Conservation (phyloP, 345 rosid species). For the Dimocarpus longan region DNA sequence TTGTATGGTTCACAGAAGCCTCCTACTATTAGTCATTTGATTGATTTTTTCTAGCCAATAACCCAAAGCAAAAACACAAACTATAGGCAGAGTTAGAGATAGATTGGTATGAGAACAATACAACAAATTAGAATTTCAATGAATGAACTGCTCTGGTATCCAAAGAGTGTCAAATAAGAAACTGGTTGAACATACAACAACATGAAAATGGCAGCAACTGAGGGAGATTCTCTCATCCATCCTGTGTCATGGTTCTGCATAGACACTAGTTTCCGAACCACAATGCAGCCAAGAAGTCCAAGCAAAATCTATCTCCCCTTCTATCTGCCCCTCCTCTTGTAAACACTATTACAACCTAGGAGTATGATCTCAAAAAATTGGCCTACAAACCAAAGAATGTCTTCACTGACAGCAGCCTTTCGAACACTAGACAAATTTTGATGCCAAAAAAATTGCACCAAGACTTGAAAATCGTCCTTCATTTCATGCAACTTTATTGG, state of each 20-base stretch:
- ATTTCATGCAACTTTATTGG: conserved; percentile 49
- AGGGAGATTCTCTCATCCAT: conserved; percentile 24
- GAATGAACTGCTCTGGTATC: conserved; percentile 31
- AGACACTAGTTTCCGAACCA: conserved; percentile 12
- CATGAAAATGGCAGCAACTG: conserved; percentile 28
- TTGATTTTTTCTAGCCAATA: too few relatives aligned
- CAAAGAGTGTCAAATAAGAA: conserved; percentile 8
- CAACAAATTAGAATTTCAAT: conserved; percentile 25
- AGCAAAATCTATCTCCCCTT: conserved; percentile 28
- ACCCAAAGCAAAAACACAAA: too few relatives aligned
- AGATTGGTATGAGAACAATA: neutral
- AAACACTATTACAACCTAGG: conserved; percentile 31
- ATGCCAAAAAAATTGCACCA: conserved; percentile 30
- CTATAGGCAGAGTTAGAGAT: too few relatives aligned
- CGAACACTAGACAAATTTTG: conserved; percentile 24
- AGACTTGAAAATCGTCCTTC: conserved; percentile 23
- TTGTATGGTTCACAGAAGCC: too few relatives aligned
- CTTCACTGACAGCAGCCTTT: conserved; percentile 21
- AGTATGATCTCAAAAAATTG: conserved; percentile 37
- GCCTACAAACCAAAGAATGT: conserved; percentile 44
- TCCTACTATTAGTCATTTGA: too few relatives aligned
- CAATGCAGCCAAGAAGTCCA: conserved; percentile 8
- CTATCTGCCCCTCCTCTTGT: conserved; percentile 32
- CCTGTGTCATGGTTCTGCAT: conserved; percentile 5
- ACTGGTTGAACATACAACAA: conserved; percentile 27